These are phyloP conservation scores for Calonectria naviculata DNA, from an alignment of 2,329 filamentous ascomycete genomes.

Conservation along the genomic window DNA sequence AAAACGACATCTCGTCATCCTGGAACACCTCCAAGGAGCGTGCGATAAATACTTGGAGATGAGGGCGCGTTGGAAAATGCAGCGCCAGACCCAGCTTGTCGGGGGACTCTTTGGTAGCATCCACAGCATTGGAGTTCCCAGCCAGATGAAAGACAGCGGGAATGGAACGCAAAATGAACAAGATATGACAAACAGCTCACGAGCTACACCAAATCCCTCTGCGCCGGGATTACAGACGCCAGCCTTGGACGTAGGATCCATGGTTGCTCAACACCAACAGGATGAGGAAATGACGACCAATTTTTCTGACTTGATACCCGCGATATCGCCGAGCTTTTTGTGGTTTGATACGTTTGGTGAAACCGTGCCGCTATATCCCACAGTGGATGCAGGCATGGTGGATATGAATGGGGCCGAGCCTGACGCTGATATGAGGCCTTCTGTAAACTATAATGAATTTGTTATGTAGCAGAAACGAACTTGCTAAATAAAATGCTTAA, in stretches of 20 bases:
- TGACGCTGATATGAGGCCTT: background rate
- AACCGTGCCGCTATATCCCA: conserved; percentile 39
- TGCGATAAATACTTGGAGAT: conserved; percentile 38
- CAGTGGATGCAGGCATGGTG: conserved; percentile 36
- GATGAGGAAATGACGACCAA: conserved; percentile 18
- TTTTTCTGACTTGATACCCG: conserved; percentile 33
- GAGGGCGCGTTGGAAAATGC: conserved; percentile 35
- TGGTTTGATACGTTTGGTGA: conserved; percentile 41
- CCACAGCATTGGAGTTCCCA: conserved; percentile 31
- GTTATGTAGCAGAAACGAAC: background rate
- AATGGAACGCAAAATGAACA: background rate
- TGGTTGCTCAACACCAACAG: conserved; percentile 8
- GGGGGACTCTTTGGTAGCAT: conserved; percentile 38
- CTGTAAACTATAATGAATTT: conserved; percentile 20
- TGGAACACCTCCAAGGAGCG: conserved; percentile 36
- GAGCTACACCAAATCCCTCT: background rate
- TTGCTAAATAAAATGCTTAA: background rate
- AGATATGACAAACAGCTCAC: conserved; percentile 5
- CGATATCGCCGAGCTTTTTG: conserved; percentile 38
- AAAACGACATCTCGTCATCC: conserved; percentile 35
- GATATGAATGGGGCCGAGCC: conserved; percentile 13
- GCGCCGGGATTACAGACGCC: conserved; percentile 4
- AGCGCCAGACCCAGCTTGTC: conserved; percentile 35
- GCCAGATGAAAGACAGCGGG: background rate
- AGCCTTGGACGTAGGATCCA: background rate